phyloP scores from a whole-genome alignment of 768 basidiomycete species.

The Boletus patriciae region DNA sequence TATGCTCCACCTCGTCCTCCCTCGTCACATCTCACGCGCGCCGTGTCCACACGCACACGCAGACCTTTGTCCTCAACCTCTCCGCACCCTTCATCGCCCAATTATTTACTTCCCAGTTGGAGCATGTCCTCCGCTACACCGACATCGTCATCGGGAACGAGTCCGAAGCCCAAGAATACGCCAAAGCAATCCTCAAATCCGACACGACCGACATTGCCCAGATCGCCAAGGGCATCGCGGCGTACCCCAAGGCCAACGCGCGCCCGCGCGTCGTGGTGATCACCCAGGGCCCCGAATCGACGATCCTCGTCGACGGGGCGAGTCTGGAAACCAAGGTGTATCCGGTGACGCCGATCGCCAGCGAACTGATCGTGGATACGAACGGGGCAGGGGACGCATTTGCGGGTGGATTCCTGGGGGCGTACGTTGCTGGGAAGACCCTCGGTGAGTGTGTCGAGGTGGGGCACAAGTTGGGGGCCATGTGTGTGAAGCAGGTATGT shows the following conservation, averaged over 20 bases:
- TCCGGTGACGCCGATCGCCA: slow-evolving; percentile 55
- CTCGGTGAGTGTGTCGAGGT: slow-evolving; percentile 76
- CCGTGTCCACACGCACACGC: not conserved
- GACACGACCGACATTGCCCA: slow-evolving; percentile 62
- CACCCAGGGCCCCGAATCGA: slow-evolving; percentile 85
- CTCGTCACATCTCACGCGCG: not conserved
- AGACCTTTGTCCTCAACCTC: slow-evolving; percentile 91
- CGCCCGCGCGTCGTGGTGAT: slow-evolving; percentile 83
- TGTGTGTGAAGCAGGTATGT: slow-evolving; percentile 79
- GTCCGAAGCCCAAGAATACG: slow-evolving; percentile 88
- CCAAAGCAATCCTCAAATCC: slow-evolving; percentile 65
- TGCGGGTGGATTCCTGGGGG: slow-evolving; percentile 94
- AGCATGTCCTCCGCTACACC: slow-evolving; percentile 76
- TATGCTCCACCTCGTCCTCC: slow-evolving; percentile 20
- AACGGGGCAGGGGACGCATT: slow-evolving; percentile 99
- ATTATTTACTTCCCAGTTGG: slow-evolving; percentile 84
- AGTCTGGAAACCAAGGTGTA: slow-evolving; percentile 52
- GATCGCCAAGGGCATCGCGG: slow-evolving; percentile 77
- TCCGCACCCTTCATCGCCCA: slow-evolving; percentile 97
- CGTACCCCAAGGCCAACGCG: slow-evolving; percentile 70
- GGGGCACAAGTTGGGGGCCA: slow-evolving; percentile 83
- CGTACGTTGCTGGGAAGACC: slow-evolving; percentile 72
- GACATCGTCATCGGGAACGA: slow-evolving; percentile 98
- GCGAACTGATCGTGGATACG: slow-evolving; percentile 84
- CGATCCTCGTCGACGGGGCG: slow-evolving; percentile 67